phyloP scores from a whole-genome alignment of 2,329 filamentous ascomycete species.

The Colletotrichum liriopes region DNA sequence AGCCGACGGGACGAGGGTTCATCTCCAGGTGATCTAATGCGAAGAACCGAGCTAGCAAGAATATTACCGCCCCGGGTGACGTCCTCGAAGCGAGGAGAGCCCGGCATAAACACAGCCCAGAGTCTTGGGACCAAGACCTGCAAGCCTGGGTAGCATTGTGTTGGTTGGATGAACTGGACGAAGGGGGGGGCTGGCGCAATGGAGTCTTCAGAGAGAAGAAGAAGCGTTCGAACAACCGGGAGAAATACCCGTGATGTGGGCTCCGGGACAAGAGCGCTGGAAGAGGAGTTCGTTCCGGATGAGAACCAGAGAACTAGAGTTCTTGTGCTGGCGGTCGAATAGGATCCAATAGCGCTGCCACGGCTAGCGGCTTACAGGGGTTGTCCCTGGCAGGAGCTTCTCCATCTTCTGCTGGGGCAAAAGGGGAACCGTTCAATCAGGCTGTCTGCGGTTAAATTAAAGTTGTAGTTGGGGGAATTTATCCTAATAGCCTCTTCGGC shows the following conservation, averaged over 20 bases:
- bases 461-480: slow-evolving; percentile 33
- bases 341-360: slow-evolving; percentile 22
- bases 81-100: slow-evolving; percentile 38
- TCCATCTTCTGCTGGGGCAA: slow-evolving; percentile 34
- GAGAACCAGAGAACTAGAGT: slow-evolving; percentile 24
- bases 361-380: slow-evolving; percentile 28
- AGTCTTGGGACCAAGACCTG: slow-evolving; percentile 34
- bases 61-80: slow-evolving; percentile 17
- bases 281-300: slow-evolving; percentile 29
- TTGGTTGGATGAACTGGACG: slow-evolving; percentile 17
- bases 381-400: slow-evolving; percentile 19
- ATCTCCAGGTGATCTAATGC: slow-evolving; percentile 20
- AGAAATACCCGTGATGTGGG: slow-evolving; percentile 22
- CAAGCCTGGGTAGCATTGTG: slow-evolving; percentile 14
- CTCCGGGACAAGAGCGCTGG: slow-evolving; percentile 10
- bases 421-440: slow-evolving; percentile 35
- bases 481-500: slow-evolving; percentile 43
- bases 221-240: not conserved
- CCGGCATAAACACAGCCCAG: slow-evolving; percentile 10
- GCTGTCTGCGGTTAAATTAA: slow-evolving; percentile 42
- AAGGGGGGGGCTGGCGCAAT: slow-evolving; percentile 3
- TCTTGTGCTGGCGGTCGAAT: slow-evolving; percentile 9
- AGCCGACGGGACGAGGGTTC: slow-evolving; percentile 16
- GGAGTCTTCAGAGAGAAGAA: not conserved
- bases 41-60: not conserved